These are phyloP conservation scores for Naganishia friedmannii DNA, from an alignment of 768 basidiomycete genomes.

Conservation along the genomic window DNA sequence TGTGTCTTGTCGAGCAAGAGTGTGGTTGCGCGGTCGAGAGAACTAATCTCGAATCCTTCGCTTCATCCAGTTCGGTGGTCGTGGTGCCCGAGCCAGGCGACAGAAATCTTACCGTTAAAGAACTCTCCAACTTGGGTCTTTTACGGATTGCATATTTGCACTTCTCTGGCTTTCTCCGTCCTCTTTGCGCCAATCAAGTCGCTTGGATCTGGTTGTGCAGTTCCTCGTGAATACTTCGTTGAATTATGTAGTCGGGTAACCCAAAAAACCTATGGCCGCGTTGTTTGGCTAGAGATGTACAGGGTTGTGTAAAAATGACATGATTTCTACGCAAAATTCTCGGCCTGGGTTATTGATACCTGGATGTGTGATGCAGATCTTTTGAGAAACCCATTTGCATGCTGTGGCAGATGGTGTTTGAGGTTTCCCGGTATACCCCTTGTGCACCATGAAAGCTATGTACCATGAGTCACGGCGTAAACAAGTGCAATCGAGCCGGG, in stretches of 20 bases:
- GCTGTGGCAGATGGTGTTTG: too few relatives aligned
- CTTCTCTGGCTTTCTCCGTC: not conserved
- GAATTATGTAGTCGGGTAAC: constrained; percentile 17
- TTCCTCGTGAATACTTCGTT: not conserved
- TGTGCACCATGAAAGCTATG: too few relatives aligned
- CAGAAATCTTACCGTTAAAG: constrained; percentile 66
- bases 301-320: constrained; percentile 23
- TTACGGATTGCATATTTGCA: constrained; percentile 20
- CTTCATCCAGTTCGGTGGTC: constrained; percentile 73
- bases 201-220: not conserved
- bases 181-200: constrained; percentile 11
- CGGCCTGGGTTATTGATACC: not conserved
- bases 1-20: not conserved
- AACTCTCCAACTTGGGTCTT: constrained; percentile 9
- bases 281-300: not conserved
- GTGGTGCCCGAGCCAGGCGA: constrained; percentile 94
- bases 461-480: too few relatives aligned
- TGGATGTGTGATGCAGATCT: not conserved
- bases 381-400: too few relatives aligned
- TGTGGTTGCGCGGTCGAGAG: not conserved
- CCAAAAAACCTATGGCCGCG: constrained; percentile 1
- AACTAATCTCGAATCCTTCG: not conserved
- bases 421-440: too few relatives aligned
- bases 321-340: constrained; percentile 23
- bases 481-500: too few relatives aligned